Conservation (phyloP, 2,329 filamentous ascomycete genomes). For the Aspergillus unguis region DNA sequence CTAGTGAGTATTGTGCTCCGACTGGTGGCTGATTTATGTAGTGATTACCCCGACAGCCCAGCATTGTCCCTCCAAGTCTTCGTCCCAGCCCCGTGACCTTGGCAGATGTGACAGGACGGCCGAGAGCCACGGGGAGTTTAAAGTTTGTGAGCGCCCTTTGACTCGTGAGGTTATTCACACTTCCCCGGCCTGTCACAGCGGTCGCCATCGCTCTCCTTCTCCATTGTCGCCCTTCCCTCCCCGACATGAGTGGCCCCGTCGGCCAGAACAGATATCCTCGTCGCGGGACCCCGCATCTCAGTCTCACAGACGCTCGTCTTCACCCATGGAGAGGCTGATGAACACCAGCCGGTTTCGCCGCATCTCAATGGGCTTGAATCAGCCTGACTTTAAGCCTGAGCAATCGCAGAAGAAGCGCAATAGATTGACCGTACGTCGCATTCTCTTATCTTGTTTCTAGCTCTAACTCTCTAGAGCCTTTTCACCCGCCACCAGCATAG, state of each 20-base stretch:
- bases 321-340: conserved; percentile 28
- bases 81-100: conserved; percentile 12
- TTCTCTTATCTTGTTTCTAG: background rate
- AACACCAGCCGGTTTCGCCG: conserved; percentile 27
- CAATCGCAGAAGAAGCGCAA: conserved; percentile 14
- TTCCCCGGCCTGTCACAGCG: background rate
- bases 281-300: conserved; percentile 12
- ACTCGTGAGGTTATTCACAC: conserved; percentile 11
- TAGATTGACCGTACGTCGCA: conserved; percentile 17
- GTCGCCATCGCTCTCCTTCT: background rate
- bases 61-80: conserved; percentile 12
- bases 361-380: conserved; percentile 22
- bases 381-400: conserved; percentile 17
- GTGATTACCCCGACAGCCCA: conserved; percentile 3
- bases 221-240: background rate
- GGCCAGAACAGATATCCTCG: conserved; percentile 10
- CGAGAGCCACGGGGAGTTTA: conserved; percentile 2
- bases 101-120: conserved; percentile 1
- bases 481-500: conserved; percentile 13
- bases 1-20: background rate
- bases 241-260: conserved; percentile 10
- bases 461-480: conserved; percentile 13
- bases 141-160: background rate
- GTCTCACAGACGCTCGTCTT: conserved; percentile 14
- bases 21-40: conserved; percentile 4